Conservation (phyloP, 1,284 basidiomycete genomes). For the Ganoderma meredithae region DNA sequence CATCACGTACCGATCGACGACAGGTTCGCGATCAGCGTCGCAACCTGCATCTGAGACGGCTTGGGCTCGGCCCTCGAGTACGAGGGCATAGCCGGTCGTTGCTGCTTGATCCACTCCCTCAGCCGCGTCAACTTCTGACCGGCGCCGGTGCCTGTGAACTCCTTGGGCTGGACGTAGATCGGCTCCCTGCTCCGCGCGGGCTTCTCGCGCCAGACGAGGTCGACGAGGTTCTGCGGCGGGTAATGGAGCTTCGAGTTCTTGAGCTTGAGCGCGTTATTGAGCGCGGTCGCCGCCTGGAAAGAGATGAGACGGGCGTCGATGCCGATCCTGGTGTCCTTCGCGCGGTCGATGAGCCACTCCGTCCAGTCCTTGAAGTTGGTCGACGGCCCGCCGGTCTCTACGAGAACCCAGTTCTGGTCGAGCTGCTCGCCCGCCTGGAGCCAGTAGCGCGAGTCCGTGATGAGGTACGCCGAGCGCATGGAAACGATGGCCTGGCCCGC, state of each 20-base stretch:
- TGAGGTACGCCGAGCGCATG: slow-evolving; percentile 69
- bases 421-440: slow-evolving; percentile 82
- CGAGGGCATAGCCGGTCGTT: slow-evolving; percentile 65
- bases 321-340: slow-evolving; percentile 71
- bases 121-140: slow-evolving; percentile 64
- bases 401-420: slow-evolving; percentile 80
- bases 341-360: slow-evolving; percentile 74
- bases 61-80: slow-evolving; percentile 68
- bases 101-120: slow-evolving; percentile 66
- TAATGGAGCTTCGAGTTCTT: slow-evolving; percentile 70
- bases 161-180: slow-evolving; percentile 77
- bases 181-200: slow-evolving; percentile 72
- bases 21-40: slow-evolving; percentile 68
- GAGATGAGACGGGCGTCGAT: slow-evolving; percentile 91
- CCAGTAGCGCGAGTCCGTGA: slow-evolving; percentile 93
- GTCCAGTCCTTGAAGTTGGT: slow-evolving; percentile 78
- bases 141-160: slow-evolving; percentile 75
- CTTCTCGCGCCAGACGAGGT: slow-evolving; percentile 83
- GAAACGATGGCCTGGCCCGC: slow-evolving; percentile 86
- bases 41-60: slow-evolving; percentile 69
- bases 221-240: slow-evolving; percentile 85
- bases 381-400: slow-evolving; percentile 65
- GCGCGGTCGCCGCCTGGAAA: slow-evolving; percentile 69
- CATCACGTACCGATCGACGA: slow-evolving; percentile 63
- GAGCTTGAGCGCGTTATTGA: slow-evolving; percentile 62